A percentile compares a stretch with the other conserved stretches of the same genome.
phyloP scores from a whole-genome alignment of 1,284 basidiomycete genomes.

The Puccinia hordei region DNA sequence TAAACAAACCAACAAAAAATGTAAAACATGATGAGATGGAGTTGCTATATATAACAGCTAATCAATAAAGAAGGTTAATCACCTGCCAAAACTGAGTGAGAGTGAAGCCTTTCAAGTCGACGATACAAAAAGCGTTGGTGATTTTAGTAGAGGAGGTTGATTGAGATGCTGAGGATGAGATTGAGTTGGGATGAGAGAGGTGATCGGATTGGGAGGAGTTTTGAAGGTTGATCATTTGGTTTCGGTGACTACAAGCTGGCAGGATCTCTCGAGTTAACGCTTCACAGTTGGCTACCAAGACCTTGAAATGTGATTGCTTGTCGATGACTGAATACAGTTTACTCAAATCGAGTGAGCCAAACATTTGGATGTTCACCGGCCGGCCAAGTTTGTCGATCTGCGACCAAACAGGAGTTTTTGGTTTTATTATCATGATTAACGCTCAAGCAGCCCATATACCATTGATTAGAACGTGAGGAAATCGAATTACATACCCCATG shows the following conservation, averaged over 20 bases:
- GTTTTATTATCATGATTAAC: neutral
- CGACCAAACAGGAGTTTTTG: neutral
- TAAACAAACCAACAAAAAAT: neutral
- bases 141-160: neutral
- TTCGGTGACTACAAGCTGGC: slow-evolving; percentile 45
- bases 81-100: slow-evolving; percentile 52
- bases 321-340: slow-evolving; percentile 49
- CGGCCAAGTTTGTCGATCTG: slow-evolving; percentile 50
- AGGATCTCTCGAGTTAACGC: slow-evolving; percentile 51
- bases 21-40: no score
- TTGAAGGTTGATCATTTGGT: slow-evolving; percentile 5
- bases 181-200: neutral
- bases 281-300: slow-evolving; percentile 51
- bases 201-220: neutral
- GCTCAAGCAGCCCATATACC: neutral
- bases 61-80: slow-evolving; percentile 24
- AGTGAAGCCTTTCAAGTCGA: slow-evolving; percentile 52
- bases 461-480: neutral
- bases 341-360: slow-evolving; percentile 49
- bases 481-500: slow-evolving; percentile 32
- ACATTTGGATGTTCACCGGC: slow-evolving; percentile 52
- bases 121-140: slow-evolving; percentile 51
- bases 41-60: neutral
- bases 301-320: slow-evolving; percentile 50
- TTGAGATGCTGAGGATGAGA: slow-evolving; percentile 13